Conservation (phyloP, 371 early-diverging fungal genomes). For the Rhizopus sp. region DNA sequence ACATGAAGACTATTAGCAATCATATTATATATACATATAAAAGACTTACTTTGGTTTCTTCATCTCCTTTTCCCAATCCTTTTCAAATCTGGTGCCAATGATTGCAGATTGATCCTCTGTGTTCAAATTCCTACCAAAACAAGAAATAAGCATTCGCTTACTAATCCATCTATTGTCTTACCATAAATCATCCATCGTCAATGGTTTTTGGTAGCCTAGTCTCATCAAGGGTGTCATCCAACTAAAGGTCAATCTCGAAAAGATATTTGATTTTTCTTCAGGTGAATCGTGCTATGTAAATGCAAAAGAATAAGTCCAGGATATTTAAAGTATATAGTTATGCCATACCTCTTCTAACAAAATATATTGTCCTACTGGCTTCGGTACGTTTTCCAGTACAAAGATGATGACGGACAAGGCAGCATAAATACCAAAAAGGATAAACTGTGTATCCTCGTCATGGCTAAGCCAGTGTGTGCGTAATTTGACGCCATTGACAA, state of each 20-base stretch:
- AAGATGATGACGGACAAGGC: conserved; percentile 56
- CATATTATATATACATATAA: background rate
- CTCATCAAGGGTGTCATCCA: conserved; percentile 94
- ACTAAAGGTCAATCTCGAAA: conserved; percentile 79
- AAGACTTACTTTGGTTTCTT: conserved; percentile 51
- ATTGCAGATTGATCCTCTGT: conserved; percentile 64
- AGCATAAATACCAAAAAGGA: conserved; percentile 35
- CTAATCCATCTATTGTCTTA: conserved; percentile 11
- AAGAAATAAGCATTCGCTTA: conserved; percentile 12
- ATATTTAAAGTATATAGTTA: background rate
- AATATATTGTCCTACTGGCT: conserved; percentile 63
- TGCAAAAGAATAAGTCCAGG: background rate
- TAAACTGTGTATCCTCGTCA: conserved; percentile 34
- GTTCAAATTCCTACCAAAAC: conserved; percentile 57
- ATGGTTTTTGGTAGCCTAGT: conserved; percentile 74
- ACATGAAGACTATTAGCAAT: background rate
- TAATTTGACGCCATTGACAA: conserved; percentile 52
- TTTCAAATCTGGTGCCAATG: conserved; percentile 68
- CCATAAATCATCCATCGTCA: conserved; percentile 85
- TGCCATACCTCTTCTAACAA: conserved; percentile 47
- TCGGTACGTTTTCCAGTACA: conserved; percentile 61
- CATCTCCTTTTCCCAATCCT: conserved; percentile 70
- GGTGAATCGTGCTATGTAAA: conserved; percentile 54
- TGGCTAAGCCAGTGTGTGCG: conserved; percentile 58
- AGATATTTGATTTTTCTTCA: conserved; percentile 85